A percentile compares a stretch with the other conserved stretches of the same genome.
phyloP scores from a whole-genome alignment of 148 eudicot species.

The Silene uniflora region DNA sequence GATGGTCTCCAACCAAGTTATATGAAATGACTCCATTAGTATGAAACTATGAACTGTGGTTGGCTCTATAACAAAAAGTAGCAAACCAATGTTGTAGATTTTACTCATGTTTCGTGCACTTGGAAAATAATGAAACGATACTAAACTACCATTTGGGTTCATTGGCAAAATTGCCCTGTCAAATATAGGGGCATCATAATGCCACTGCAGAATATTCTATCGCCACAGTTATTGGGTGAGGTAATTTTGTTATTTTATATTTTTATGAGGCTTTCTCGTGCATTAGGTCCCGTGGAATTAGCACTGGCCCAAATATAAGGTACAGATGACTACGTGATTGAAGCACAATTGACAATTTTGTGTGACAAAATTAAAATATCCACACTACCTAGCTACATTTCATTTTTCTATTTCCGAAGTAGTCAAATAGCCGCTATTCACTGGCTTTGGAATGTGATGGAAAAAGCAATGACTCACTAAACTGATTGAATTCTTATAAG shows the following conservation, averaged over 20 bases:
- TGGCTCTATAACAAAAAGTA: neutral
- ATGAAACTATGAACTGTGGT: neutral
- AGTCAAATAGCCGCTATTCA: too few species aligned
- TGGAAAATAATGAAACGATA: neutral
- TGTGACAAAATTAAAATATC: conserved; percentile 4
- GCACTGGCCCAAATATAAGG: neutral
- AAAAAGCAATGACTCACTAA: too few species aligned
- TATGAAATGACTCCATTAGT: neutral
- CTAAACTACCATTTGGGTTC: neutral
- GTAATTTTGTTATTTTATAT: too few species aligned
- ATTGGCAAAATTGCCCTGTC: neutral
- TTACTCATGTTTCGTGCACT: neutral
- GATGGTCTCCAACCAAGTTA: conserved; percentile 3
- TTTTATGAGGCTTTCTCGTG: too few species aligned
- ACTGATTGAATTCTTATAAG: too few species aligned
- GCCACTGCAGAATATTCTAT: too few species aligned
- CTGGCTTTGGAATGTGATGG: too few species aligned
- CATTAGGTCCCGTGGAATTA: too few species aligned
- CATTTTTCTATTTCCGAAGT: neutral
- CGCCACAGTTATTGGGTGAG: too few species aligned
- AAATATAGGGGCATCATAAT: neutral
- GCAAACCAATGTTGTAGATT: neutral
- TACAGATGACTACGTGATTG: neutral
- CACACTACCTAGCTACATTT: neutral
- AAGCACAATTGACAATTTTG: neutral